phyloP scores from a whole-genome alignment of 1,284 basidiomycete genomes.

The Vanrija humicola region DNA sequence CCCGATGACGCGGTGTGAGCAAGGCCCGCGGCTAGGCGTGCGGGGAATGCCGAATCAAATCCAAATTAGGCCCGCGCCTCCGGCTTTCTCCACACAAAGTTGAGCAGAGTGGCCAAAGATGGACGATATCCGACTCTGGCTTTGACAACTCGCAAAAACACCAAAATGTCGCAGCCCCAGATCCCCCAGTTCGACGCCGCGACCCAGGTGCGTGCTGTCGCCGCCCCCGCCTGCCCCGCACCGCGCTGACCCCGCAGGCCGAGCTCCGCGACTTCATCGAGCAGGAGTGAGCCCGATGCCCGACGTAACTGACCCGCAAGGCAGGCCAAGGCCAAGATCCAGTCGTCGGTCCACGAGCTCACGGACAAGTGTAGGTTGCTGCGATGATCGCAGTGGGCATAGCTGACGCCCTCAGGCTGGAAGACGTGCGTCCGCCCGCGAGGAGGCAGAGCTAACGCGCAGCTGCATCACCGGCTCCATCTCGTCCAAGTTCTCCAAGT shows the following conservation, averaged over 20 bases:
- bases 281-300: slow-evolving; percentile 54
- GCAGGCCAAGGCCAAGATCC: slow-evolving; percentile 76
- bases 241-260: slow-evolving; percentile 55
- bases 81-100: too few species aligned
- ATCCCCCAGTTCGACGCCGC: slow-evolving; percentile 67
- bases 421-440: slow-evolving; percentile 65
- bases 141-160: too few species aligned
- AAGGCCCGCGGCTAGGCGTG: too few species aligned
- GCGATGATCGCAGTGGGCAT: slow-evolving; percentile 53
- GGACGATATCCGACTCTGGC: too few species aligned
- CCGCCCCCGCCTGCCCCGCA: too few species aligned
- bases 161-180: slow-evolving; percentile 23
- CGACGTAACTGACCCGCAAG: slow-evolving; percentile 18
- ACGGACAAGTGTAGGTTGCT: slow-evolving; percentile 41
- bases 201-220: slow-evolving; percentile 57
- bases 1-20: too few species aligned
- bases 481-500: slow-evolving; percentile 75
- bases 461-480: slow-evolving; percentile 84
- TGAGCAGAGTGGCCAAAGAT: too few species aligned
- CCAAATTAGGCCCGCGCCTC: too few species aligned
- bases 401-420: slow-evolving; percentile 64
- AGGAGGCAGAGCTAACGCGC: background rate
- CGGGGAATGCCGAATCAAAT: too few species aligned
- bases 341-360: slow-evolving; percentile 55
- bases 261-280: slow-evolving; percentile 82